Conservation (phyloP, 148 eudicot species). For the Suaeda aralocaspica region DNA sequence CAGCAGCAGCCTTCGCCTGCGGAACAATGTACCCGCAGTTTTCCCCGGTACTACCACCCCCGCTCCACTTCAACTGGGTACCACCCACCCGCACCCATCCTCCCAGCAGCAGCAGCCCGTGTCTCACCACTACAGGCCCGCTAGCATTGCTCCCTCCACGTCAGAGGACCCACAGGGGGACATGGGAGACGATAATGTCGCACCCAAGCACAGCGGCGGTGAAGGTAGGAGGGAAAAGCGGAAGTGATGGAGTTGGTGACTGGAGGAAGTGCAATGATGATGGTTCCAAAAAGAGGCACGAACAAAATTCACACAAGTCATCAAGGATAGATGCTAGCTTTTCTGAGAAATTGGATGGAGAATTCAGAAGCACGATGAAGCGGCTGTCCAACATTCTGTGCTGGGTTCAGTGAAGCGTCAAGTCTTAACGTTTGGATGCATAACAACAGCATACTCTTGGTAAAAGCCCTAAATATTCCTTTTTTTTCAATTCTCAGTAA, state of each 20-base stretch:
- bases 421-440: constrained; percentile 69
- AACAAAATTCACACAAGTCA: constrained; percentile 39
- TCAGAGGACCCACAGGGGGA: constrained; percentile 44
- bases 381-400: constrained; percentile 46
- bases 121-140: constrained; percentile 21
- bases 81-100: background rate
- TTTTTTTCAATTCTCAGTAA: background rate
- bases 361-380: constrained; percentile 50
- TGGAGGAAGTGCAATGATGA: constrained; percentile 18
- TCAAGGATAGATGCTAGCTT: constrained; percentile 49
- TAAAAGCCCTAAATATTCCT: constrained; percentile 40
- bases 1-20: background rate
- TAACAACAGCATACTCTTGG: constrained; percentile 58
- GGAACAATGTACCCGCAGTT: constrained; percentile 30
- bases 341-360: constrained; percentile 55
- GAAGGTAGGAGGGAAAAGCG: constrained; percentile 4
- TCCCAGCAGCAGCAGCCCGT: constrained; percentile 17
- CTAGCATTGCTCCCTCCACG: constrained; percentile 31
- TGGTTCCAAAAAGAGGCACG: constrained; percentile 35
- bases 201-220: constrained; percentile 50
- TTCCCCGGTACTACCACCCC: constrained; percentile 34
- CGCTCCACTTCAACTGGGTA: constrained; percentile 18
- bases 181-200: constrained; percentile 41
- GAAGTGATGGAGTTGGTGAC: constrained; percentile 20
- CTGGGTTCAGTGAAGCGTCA: constrained; percentile 37